Evolutionary conservation across 768 basidiomycete genomes (phyloP).

Genomic region (Podaxis sp.): DNA sequence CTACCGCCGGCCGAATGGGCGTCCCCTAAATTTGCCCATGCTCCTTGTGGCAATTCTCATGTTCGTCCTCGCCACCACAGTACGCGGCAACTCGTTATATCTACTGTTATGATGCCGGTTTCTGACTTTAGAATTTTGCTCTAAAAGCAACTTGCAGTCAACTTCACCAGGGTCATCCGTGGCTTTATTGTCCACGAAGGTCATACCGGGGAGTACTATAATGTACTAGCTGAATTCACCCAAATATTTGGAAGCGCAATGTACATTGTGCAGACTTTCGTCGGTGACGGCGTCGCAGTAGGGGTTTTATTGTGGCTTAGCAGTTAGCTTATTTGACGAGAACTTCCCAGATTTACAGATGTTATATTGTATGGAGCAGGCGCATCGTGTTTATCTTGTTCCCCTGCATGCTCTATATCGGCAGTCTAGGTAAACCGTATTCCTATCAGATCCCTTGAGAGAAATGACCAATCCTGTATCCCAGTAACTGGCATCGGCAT

Average conservation of each 20-base stretch:
- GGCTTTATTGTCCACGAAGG: constrained; percentile 32
- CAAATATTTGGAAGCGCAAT: constrained; percentile 37
- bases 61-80: constrained; percentile 33
- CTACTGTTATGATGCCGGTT: not conserved
- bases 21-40: constrained; percentile 31
- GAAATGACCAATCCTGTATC: not conserved
- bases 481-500: constrained; percentile 31
- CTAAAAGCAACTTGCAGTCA: constrained; percentile 35
- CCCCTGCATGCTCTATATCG: constrained; percentile 28
- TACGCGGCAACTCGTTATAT: constrained; percentile 11
- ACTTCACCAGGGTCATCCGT: constrained; percentile 33
- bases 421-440: constrained; percentile 27
- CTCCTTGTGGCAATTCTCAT: constrained; percentile 30
- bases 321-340: not conserved
- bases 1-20: constrained; percentile 23
- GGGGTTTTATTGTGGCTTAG: constrained; percentile 7
- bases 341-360: constrained; percentile 27
- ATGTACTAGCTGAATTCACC: constrained; percentile 32
- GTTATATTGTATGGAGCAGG: constrained; percentile 33
- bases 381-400: constrained; percentile 23
- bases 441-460: not conserved
- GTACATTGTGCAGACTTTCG: constrained; percentile 35
- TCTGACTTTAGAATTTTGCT: not conserved
- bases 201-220: constrained; percentile 32
- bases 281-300: constrained; percentile 38